phyloP scores from a whole-genome alignment of 2,329 filamentous ascomycete genomes.

The Alternaria viburni region DNA sequence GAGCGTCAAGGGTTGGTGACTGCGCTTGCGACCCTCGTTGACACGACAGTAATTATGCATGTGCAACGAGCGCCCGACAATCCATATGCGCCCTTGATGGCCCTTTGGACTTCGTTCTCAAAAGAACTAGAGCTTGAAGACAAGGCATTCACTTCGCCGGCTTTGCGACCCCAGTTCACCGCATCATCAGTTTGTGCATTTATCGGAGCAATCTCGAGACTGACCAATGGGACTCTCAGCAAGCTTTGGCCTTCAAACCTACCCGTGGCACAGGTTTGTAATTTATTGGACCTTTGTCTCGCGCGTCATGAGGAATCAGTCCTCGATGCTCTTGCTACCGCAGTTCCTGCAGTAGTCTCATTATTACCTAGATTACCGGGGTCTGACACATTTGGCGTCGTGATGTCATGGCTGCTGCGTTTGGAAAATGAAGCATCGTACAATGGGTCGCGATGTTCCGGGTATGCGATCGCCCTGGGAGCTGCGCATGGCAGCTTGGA shows the following conservation, averaged over 20 bases:
- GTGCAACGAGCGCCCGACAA: neutral
- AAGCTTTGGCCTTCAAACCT: constrained; percentile 9
- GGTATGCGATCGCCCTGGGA: constrained; percentile 54
- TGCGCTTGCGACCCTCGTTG: constrained; percentile 51
- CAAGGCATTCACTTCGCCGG: constrained; percentile 48
- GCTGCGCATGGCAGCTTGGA: constrained; percentile 40
- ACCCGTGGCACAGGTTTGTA: constrained; percentile 24
- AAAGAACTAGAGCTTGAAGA: constrained; percentile 46
- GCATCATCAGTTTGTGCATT: constrained; percentile 68
- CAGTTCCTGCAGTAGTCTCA: constrained; percentile 27
- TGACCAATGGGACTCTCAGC: constrained; percentile 15
- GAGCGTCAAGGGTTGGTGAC: constrained; percentile 73
- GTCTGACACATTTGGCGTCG: constrained; percentile 18
- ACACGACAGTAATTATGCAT: constrained; percentile 1
- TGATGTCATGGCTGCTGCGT: constrained; percentile 37
- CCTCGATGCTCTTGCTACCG: constrained; percentile 34
- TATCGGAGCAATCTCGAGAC: constrained; percentile 46
- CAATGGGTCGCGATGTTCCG: constrained; percentile 49
- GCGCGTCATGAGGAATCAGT: constrained; percentile 44
- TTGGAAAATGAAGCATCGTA: constrained; percentile 49
- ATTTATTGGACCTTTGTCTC: constrained; percentile 43
- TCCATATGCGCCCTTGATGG: constrained; percentile 19
- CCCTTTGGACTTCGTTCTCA: constrained; percentile 42
- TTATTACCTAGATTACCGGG: constrained; percentile 21
- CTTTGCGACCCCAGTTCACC: constrained; percentile 68